These are phyloP conservation scores for Neofusicoccum sp. DNA, from an alignment of 2,329 filamentous ascomycete species.

Conservation along the genomic window DNA sequence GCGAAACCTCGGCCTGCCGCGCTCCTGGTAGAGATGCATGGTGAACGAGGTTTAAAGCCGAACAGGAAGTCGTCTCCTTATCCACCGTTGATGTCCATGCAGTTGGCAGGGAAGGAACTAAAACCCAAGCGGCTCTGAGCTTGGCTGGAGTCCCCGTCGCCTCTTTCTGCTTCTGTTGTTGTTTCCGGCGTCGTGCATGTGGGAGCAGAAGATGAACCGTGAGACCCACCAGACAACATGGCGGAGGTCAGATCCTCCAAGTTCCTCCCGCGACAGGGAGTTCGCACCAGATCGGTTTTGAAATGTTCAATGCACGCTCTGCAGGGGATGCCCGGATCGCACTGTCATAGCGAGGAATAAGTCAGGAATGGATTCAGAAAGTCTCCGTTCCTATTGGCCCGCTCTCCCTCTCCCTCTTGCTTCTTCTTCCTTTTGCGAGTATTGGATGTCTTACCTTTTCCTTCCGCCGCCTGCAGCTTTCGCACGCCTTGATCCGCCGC, in stretches of 20 bases:
- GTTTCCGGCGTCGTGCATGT: not conserved
- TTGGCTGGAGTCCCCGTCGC: not conserved
- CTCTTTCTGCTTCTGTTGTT: not conserved
- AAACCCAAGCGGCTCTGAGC: not conserved
- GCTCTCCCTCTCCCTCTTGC: not conserved
- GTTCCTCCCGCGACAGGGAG: slow-evolving; percentile 35
- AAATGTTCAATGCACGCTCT: slow-evolving; percentile 38
- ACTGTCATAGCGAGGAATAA: slow-evolving; percentile 20
- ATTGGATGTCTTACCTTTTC: slow-evolving; percentile 30
- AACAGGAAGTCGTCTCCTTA: too few relatives aligned
- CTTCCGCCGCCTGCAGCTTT: slow-evolving; percentile 32
- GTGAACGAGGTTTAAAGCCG: not conserved
- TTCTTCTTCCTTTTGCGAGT: not conserved
- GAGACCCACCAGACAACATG: slow-evolving; percentile 12
- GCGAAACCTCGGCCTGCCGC: not conserved
- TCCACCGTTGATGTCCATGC: too few relatives aligned
- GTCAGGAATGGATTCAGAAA: not conserved
- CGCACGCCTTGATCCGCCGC: slow-evolving; percentile 35
- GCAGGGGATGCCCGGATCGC: slow-evolving; percentile 41
- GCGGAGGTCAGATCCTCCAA: slow-evolving; percentile 7
- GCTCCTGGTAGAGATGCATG: not conserved
- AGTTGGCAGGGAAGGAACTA: not conserved
- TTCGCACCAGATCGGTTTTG: slow-evolving; percentile 35
- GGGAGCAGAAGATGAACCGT: slow-evolving; percentile 3
- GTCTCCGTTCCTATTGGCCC: not conserved